Base-by-base conservation (phyloP, 768 basidiomycete genomes). In the Clathrus columnatus region DNA sequence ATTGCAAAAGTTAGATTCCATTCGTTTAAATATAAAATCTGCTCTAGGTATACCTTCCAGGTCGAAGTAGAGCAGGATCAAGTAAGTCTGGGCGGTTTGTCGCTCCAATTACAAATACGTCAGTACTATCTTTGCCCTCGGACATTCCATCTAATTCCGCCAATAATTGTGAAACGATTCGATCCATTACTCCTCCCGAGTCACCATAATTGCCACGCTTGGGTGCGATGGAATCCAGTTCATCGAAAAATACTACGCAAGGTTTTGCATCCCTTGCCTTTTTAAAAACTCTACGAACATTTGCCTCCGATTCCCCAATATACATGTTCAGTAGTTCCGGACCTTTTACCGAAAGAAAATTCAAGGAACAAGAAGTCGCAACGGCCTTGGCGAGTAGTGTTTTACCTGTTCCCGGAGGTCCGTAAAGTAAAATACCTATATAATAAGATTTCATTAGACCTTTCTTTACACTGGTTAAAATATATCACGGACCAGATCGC, bases 281-380 rank as follows among this genome's bases (percentile, higher is more conserved):
- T 65, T 94, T 90, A 68, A 97, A 97, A 1, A 97, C 83, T 16
- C 85, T 76, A 14, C 96, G 81, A 41, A 99, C 94, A 69, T 98
- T 99, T 58, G 97, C 96, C 69, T 97, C 94, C 10, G 91, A 94
- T 70, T 96, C 94, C 57, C 94, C 94, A 62, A 97, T 95, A 70
- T 95, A 97, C 94, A 97, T 97, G 70, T 95, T 95, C 50, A 96
- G 79, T 32, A 97, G 71, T 64, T 97, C 94, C 2, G 94, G 94
- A 0, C 94, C 94, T 67, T 97, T 96, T 63, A 96, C 83, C n/a
- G 91, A 94, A 71, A 97, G 87, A 70, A 97, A 96, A 67, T 96
- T 96, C 61, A 96, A 77, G 23, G 91, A 86, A 67, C 88, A 96
- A 2, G 91, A 91, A 0, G 93, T 96, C 21, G 94, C 94, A 41